A percentile compares a stretch with the other conserved stretches of the same genome.
Evolutionary conservation across 1,139 yeast species (phyloP).

Genomic region (Candida sanyaensis): DNA sequence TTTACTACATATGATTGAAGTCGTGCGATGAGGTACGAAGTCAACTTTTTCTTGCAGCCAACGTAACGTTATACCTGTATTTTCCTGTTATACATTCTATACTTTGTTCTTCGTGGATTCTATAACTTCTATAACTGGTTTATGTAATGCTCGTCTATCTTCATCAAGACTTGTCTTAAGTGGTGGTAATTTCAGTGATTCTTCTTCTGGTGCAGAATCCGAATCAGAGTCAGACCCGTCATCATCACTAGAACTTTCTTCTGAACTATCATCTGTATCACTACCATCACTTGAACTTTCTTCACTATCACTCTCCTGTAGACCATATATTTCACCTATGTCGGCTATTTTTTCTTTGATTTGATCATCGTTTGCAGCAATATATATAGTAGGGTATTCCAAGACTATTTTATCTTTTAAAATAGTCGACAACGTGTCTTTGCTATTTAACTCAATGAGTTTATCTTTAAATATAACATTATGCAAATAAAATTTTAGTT

Average conservation of each 20-base stretch:
- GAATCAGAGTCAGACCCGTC: slow-evolving; percentile 5
- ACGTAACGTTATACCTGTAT: not conserved
- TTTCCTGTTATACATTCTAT: not conserved
- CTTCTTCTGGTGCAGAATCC: slow-evolving; percentile 21
- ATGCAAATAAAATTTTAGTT: slow-evolving; percentile 33
- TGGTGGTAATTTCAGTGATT: slow-evolving; percentile 20
- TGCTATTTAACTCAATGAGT: slow-evolving; percentile 24
- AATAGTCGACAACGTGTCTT: slow-evolving; percentile 37
- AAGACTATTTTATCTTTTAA: slow-evolving; percentile 61
- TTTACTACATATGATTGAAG: not conserved
- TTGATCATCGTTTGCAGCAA: slow-evolving; percentile 27
- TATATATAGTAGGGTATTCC: slow-evolving; percentile 74
- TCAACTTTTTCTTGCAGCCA: not conserved
- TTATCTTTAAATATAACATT: slow-evolving; percentile 30
- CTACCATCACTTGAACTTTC: slow-evolving; percentile 9
- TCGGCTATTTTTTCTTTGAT: slow-evolving; percentile 17
- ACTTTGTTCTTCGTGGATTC: not conserved
- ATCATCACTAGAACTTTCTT: slow-evolving; percentile 10
- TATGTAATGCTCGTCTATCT: not conserved
- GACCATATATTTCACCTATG: slow-evolving; percentile 22
- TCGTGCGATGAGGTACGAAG: not conserved
- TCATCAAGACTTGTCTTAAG: slow-evolving; percentile 1
- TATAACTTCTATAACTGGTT: slow-evolving; percentile 4
- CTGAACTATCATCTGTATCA: slow-evolving; percentile 14
- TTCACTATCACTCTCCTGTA: slow-evolving; percentile 10